Evolutionary conservation across 768 basidiomycete genomes (phyloP).

Genomic region (Grammothele lineata): DNA sequence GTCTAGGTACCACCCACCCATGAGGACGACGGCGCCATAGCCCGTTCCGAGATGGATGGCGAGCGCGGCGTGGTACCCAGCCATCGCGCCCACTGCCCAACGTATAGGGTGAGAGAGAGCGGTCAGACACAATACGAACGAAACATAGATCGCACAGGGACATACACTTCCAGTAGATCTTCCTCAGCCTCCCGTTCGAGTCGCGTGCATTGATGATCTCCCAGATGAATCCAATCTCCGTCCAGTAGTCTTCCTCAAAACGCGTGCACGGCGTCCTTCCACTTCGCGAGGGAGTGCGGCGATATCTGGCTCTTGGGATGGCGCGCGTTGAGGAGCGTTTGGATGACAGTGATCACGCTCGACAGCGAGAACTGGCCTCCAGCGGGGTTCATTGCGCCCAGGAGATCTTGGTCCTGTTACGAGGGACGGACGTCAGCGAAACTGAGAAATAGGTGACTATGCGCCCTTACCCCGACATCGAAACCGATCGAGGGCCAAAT

Average conservation of each 20-base stretch:
- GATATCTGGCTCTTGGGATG: slow-evolving; percentile 21
- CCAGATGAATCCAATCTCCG: slow-evolving; percentile 19
- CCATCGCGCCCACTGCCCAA: slow-evolving; percentile 24
- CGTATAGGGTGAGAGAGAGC: background rate
- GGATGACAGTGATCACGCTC: slow-evolving; percentile 41
- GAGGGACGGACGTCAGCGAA: too few relatives aligned
- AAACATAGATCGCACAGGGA: background rate
- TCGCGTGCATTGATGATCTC: slow-evolving; percentile 22
- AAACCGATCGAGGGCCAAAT: slow-evolving; percentile 30
- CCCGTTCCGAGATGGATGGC: slow-evolving; percentile 24
- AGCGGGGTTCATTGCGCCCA: slow-evolving; percentile 38
- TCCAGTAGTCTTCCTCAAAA: slow-evolving; percentile 28
- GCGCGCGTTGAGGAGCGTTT: slow-evolving; percentile 40
- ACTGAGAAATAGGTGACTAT: too few relatives aligned
- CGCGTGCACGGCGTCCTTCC: slow-evolving; percentile 27
- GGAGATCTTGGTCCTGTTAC: slow-evolving; percentile 36
- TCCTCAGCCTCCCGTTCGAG: slow-evolving; percentile 17
- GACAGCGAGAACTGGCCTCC: slow-evolving; percentile 49
- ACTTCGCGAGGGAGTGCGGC: slow-evolving; percentile 23
- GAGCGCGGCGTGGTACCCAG: slow-evolving; percentile 21
- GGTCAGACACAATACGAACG: too few relatives aligned
- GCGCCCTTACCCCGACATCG: slow-evolving; percentile 33
- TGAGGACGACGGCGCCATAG: slow-evolving; percentile 27
- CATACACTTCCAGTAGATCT: slow-evolving; percentile 29
- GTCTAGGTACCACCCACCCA: slow-evolving; percentile 20